Base-by-base conservation (phyloP, 202 grass and related monocot species). In the Panicum virgatum region DNA sequence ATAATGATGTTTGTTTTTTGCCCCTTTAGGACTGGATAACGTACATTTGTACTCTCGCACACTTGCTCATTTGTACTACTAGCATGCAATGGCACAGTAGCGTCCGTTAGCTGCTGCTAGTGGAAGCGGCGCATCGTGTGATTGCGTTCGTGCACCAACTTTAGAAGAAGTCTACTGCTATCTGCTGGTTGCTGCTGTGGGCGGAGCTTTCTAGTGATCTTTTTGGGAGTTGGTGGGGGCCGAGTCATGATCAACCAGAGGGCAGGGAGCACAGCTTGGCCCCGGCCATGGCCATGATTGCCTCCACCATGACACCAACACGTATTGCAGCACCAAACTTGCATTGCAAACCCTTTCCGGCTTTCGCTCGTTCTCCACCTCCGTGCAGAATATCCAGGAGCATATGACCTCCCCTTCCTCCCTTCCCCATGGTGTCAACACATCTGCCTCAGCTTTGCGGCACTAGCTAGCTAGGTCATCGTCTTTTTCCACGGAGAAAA, bases 341-440 rank as follows among this genome's bases (percentile, higher is more conserved):
- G 13, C 9, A 25, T 8, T 34, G 13, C 9, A 25, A 27, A 13
- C 56, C 22, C 19, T 58, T 25, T 25, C 56, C 12, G 56, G 56
- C n/a, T 15, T 19, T 42, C 22, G 5, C 29, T 54, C 22, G 5
- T 40, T 9, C 42, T 63, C 16, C 38, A 16, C 26, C 22, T 51
- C 63, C 45, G 56, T 40, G 70, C 77, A 71, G 78, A 82, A 82
- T 82, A 82, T 85, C 87, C 50, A 15, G 32, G 12, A 46, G 87
- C 72, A 86, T 89, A 85, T 60, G 50, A 66, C 86, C 32, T 4
- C 3, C 32, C 3, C 2, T 32, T 26, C 3, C n/a, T 34, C 32
- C 30, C 30, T 32, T 46, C 2, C n/a, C 6, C 19, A 25, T 37
- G 44, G 44, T 60, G 25, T 5, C 57, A 60, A 26, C 3, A 53